Evolutionary conservation across 306 rosid species (phyloP).

Genomic region (Prosopis cineraria): DNA sequence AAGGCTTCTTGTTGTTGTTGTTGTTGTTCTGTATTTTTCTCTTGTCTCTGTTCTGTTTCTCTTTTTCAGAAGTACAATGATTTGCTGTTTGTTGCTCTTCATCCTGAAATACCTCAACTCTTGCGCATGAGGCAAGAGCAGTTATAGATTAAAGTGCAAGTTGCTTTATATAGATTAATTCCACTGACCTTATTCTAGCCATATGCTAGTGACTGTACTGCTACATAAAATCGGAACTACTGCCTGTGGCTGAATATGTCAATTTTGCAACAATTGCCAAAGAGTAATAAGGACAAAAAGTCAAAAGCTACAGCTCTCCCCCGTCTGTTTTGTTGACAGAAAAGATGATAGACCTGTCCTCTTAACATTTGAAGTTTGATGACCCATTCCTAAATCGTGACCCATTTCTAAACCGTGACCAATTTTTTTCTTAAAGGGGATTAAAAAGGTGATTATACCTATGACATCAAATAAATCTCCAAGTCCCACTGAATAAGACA

Average conservation of each 20-base stretch:
- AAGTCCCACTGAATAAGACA: no score
- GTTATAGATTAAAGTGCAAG: not conserved
- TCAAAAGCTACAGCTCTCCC: not conserved
- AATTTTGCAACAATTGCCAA: not conserved
- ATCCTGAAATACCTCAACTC: not conserved
- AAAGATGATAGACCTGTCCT: not conserved
- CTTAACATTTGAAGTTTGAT: no score
- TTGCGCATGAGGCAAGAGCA: not conserved
- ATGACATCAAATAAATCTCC: no score
- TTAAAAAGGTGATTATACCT: no score
- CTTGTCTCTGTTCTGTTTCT: not conserved
- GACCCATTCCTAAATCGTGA: no score
- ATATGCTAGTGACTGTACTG: not conserved
- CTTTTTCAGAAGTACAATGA: not conserved
- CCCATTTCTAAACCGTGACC: no score
- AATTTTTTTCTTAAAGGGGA: no score
- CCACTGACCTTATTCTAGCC: not conserved
- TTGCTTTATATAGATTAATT: not conserved
- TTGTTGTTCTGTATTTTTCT: not conserved
- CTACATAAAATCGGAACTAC: not conserved
- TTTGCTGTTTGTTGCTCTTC: not conserved
- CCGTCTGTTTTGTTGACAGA: no score
- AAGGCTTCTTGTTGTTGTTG: no score
- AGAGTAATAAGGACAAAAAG: not conserved
- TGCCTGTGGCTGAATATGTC: not conserved